Base-by-base conservation (phyloP, 345 rosid genomes). In the Hypericum perforatum region DNA sequence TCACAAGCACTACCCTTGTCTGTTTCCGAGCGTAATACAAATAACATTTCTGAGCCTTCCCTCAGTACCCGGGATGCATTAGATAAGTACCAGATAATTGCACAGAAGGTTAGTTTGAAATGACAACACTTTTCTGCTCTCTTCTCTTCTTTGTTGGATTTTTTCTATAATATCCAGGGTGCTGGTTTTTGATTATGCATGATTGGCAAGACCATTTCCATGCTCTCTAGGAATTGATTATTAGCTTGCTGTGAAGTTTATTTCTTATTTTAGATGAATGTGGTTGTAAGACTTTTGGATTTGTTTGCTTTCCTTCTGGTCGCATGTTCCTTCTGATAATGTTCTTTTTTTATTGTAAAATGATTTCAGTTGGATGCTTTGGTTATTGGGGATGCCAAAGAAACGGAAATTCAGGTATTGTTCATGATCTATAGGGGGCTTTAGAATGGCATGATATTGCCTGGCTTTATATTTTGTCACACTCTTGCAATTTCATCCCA, bases 371-470 rank as follows among this genome's bases (percentile, higher is more conserved):
- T 92, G 79, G 99, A 92, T 66, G 75, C 78, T 48, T 70, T 84
- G 71, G 81, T 84, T 58, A 63, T 76, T n/a, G 71, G 59, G 62
- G 89, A 79, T 61, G 77, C 76, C 13, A 76, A 82, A 62, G 97
- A 86, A 76, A 76, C 74, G 50, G 99, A 89, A 62, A 69, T 85
- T 63, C 95, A 88, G 99, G 99, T 92, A 74, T 39, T 68, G 15
- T 40, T 49, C 6, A 9, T 4, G 6, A 3, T 9, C 32, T 40
- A 42, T 16, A n/a, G 8, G 2, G 40, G 22, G 38, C 45, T 53
- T 10, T 6, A 5, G 6, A 7, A 52, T 45, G 43, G 15, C 38
- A 32, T 41, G 3, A 16, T 16, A 8, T 48, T 7, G 9, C 6
- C 11, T 15, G 22, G 15, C 29, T 15, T 6, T 42, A 8, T 12